Base-by-base conservation (phyloP, 495 filamentous ascomycete species). In the Chaetomium cochliodes region DNA sequence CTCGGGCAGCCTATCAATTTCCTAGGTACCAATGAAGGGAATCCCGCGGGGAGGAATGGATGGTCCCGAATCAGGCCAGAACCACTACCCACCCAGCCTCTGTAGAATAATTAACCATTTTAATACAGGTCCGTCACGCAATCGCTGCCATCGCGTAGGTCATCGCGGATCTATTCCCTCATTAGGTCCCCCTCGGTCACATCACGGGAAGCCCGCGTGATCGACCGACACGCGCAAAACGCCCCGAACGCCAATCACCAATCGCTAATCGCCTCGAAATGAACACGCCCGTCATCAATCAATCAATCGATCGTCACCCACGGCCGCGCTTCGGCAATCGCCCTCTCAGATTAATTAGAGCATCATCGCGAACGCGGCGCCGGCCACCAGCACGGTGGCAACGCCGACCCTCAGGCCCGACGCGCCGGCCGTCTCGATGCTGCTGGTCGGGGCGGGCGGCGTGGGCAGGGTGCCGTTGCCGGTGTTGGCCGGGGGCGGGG, bases 311-410 rank as follows among this genome's bases (percentile, higher is more conserved):
- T n/a, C 30, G 20, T 39, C 37, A 7, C 44, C 42, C n/a, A n/a
- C n/a, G n/a, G 42, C 15, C 18, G 12, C 16, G n/a, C n/a, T n/a
- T 47, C 16, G 44, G 46, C 18, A 28, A 6, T 11, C 33, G 33
- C 33, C 33, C 8, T 37, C n/a, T n/a, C n/a, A n/a, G 20, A 26
- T 3, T 20, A 12, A 30, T 73, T 50, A 76, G 18, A 76, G 69
- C 69, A 70, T 57, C 63, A 74, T 67, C 65, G 68, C 57, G 41
- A 69, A 49, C 25, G 70, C 74, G 33, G 69, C 72, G 1, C 60
- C 70, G 41, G 72, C 65, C 42, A 67, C 65, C 22, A 67, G 20
- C 11, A 63, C 66, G 53, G 67, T 65, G 1, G 62, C 66, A 13
- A 52, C 57, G 11, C 65, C 60, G 15, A 59, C 58, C 22, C 59